Percentiles rank a stretch among this genome's conserved stretches.
phyloP scores from a whole-genome alignment of 2,329 filamentous ascomycete species.

The Colletotrichum liaoningense region DNA sequence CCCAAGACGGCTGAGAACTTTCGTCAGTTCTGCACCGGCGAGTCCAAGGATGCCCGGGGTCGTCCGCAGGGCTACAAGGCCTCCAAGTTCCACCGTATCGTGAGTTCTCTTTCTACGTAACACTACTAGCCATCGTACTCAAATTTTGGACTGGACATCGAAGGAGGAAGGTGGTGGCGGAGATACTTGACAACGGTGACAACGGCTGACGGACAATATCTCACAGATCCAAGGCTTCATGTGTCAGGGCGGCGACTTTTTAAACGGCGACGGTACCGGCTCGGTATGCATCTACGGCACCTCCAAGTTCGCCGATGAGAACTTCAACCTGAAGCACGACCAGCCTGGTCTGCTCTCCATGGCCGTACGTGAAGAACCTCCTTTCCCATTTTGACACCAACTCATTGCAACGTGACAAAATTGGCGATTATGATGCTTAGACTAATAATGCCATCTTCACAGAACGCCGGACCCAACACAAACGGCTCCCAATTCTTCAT shows the following conservation, averaged over 20 bases:
- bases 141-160: too few relatives aligned
- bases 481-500: slow-evolving; percentile 99
- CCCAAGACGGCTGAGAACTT: slow-evolving; percentile 97
- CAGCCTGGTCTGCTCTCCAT: slow-evolving; percentile 86
- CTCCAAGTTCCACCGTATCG: slow-evolving; percentile 92
- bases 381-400: background rate
- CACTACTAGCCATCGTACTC: background rate
- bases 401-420: background rate
- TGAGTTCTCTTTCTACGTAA: slow-evolving; percentile 55
- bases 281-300: slow-evolving; percentile 89
- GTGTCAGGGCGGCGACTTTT: slow-evolving; percentile 96
- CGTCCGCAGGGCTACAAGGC: slow-evolving; percentile 94
- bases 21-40: slow-evolving; percentile 95
- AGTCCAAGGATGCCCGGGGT: slow-evolving; percentile 82
- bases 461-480: slow-evolving; percentile 92
- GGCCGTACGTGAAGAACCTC: slow-evolving; percentile 74
- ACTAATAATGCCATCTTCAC: background rate
- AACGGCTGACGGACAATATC: background rate
- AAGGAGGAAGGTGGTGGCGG: background rate
- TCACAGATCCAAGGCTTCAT: slow-evolving; percentile 92
- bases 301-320: slow-evolving; percentile 89
- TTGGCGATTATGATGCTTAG: background rate
- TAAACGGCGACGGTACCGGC: slow-evolving; percentile 92
- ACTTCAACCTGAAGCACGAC: slow-evolving; percentile 84
- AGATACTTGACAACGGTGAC: background rate